Evolutionary conservation across 768 basidiomycete genomes (phyloP).

Genomic region (Panellus pusillus): DNA sequence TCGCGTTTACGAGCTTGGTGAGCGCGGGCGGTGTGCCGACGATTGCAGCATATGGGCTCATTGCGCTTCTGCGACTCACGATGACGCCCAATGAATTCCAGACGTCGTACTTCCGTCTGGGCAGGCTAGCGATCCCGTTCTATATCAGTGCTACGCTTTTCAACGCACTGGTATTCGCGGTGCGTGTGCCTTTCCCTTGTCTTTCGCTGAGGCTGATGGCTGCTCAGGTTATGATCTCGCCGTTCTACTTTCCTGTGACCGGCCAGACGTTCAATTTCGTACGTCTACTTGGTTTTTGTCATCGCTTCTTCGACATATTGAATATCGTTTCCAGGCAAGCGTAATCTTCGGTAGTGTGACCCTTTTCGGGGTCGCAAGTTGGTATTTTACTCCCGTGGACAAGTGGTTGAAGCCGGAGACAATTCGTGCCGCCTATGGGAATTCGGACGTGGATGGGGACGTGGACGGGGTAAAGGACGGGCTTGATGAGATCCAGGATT

Average conservation of each 20-base stretch:
- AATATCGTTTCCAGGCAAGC: constrained; percentile 46
- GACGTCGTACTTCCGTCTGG: constrained; percentile 71
- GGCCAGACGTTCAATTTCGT: constrained; percentile 84
- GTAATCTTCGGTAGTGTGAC: constrained; percentile 82
- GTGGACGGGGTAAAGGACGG: too few species aligned
- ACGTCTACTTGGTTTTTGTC: constrained; percentile 29
- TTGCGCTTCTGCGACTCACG: constrained; percentile 72
- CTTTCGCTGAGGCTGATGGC: neutral
- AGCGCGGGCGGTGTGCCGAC: constrained; percentile 86
- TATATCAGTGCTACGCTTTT: constrained; percentile 69
- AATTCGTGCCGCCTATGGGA: too few species aligned
- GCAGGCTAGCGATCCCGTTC: constrained; percentile 63
- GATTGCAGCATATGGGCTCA: constrained; percentile 85
- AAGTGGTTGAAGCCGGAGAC: constrained; percentile 62
- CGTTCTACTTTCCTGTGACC: constrained; percentile 83
- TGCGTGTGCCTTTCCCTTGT: constrained; percentile 34
- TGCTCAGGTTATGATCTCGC: constrained; percentile 74
- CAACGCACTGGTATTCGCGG: constrained; percentile 73
- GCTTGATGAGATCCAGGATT: too few species aligned
- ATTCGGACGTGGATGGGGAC: too few species aligned
- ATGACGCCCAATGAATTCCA: constrained; percentile 77
- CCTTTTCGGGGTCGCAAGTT: constrained; percentile 72
- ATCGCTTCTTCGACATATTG: neutral
- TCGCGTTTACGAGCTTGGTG: constrained; percentile 89
- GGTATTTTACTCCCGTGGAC: constrained; percentile 77